Base-by-base conservation (phyloP, 768 basidiomycete species). In the Lepiota brunneoincarnata region DNA sequence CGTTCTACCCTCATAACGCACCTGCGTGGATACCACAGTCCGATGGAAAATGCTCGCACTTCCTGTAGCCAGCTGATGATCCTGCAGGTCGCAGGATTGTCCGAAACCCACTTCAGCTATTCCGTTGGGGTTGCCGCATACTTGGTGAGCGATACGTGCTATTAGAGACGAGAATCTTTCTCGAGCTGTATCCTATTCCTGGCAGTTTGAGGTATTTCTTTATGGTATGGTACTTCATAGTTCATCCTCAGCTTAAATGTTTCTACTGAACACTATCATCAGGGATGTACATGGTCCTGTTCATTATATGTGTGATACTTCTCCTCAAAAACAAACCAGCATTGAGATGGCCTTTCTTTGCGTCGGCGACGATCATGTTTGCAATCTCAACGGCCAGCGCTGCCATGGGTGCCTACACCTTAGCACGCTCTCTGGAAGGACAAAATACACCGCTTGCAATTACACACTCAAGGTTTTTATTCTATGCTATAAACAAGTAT, bases 401-500 rank as follows among this genome's bases (percentile, higher is more conserved):
- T 12, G 57, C 59, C 5, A 63, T 72, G 39, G 72, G 70, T 15
- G 66, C 65, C 28, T 61, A 65, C 38, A 60, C 72, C 43, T 58
- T 70, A 34, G 63, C 72, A 18, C 56, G 43, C 2, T 58, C 61
- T 38, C 46, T 66, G 24, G 37, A 66, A 21, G 58, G 42, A 5
- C 61, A 60, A n/a, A 41, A 49, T 3, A 26, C 64, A 6, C 54
- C 56, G 12, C 58, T 62, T 34, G 42, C 54, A 24, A 51, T 60
- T 15, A 24, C 69, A 20, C 60, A 64, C n/a, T 67, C 69, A 0
- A 72, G 72, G 45, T 70, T 67, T 28, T 63, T 67, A 40, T 59
- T 74, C 14, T 72, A 69, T 58, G 65, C 72, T 6, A 67, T 71
- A n/a, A 75, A 73, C 50, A 73, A 70, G 72, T 75, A 50, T 51